phyloP scores from a whole-genome alignment of 176 grass and related monocot species.

The Triticum urartu region DNA sequence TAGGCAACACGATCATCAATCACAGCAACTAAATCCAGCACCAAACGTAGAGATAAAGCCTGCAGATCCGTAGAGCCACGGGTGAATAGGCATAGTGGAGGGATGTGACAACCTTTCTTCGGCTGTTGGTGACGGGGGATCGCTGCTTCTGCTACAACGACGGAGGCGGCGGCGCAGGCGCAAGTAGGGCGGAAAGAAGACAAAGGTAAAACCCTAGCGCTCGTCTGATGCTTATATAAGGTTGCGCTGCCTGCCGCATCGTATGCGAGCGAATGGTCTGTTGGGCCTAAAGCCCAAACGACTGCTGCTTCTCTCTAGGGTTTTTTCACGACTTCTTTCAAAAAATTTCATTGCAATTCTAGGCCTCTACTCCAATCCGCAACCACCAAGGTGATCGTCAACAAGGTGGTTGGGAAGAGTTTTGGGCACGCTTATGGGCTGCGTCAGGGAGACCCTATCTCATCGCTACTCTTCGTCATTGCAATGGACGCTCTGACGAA shows the following conservation, averaged over 20 bases:
- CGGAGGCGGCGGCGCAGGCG: neutral
- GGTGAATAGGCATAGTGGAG: neutral
- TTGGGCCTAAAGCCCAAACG: neutral
- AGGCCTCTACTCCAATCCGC: too few species aligned
- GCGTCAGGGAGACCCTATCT: too few species aligned
- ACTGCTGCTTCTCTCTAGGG: neutral
- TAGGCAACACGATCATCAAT: neutral
- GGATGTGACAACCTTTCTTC: conserved; percentile 16
- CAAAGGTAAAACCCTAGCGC: conserved; percentile 21
- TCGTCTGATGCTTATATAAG: neutral
- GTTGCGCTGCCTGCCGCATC: neutral
- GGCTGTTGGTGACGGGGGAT: neutral
- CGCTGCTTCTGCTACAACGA: neutral
- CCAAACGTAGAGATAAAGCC: neutral
- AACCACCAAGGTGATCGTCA: too few species aligned
- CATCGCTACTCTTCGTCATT: too few species aligned
- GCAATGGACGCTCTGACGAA: too few species aligned
- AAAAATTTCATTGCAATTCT: too few species aligned
- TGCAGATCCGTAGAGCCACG: neutral
- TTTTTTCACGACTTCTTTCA: neutral
- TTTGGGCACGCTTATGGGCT: too few species aligned
- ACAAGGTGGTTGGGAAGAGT: too few species aligned
- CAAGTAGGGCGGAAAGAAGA: neutral
- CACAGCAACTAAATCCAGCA: neutral
- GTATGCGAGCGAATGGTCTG: neutral